Percentiles rank a stretch among this genome's conserved stretches.
Evolutionary conservation across 148 eudicot species (phyloP).

Genomic region (Camellia granthamiana): DNA sequence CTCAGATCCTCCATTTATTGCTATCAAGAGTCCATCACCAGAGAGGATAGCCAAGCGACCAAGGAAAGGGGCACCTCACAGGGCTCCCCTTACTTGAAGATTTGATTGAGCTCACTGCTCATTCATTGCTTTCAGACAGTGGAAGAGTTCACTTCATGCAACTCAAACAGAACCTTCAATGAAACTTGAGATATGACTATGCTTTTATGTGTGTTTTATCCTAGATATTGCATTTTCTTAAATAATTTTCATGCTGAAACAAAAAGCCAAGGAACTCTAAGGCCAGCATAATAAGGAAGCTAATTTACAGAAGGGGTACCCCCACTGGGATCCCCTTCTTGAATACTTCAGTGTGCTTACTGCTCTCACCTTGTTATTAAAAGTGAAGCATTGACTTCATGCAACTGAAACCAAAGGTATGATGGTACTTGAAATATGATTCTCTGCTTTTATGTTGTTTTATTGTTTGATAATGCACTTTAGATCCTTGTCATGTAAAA

Average conservation of each 20-base stretch:
- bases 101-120: background rate
- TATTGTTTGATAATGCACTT: background rate
- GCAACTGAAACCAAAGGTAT: background rate
- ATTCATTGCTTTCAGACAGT: background rate
- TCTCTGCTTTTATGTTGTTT: background rate
- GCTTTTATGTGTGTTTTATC: background rate
- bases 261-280: conserved; percentile 2
- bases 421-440: background rate
- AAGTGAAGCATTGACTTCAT: conserved; percentile 11
- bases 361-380: background rate
- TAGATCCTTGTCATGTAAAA: background rate
- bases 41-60: conserved; percentile 19
- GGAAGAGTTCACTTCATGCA: conserved; percentile 3
- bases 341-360: background rate
- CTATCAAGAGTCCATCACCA: conserved; percentile 15
- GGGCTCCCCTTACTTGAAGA: conserved; percentile 31
- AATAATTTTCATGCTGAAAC: background rate
- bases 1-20: conserved; percentile 27
- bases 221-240: background rate
- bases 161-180: background rate
- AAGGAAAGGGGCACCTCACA: conserved; percentile 49
- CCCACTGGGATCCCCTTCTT: background rate
- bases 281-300: background rate
- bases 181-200: conserved; percentile 1
- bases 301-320: background rate